Conservation (phyloP, 1,284 basidiomycete genomes). For the Papiliotrema terrestris region DNA sequence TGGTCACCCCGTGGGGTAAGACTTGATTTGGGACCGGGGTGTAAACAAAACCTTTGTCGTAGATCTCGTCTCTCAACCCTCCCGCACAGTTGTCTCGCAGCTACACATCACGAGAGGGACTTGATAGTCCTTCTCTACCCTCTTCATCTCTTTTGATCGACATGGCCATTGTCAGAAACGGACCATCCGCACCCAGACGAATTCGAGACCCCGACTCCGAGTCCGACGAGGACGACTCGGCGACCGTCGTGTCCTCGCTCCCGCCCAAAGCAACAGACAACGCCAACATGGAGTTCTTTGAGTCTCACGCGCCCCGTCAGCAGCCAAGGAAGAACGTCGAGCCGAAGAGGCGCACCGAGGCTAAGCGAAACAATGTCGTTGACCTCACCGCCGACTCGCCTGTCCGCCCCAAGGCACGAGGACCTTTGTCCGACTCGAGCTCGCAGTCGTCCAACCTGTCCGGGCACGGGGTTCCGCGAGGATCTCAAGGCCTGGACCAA, state of each 20-base stretch:
- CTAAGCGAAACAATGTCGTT: not conserved
- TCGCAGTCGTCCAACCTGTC: not conserved
- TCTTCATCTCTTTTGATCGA: no score
- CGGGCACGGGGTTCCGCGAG: not conserved
- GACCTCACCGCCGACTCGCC: not conserved
- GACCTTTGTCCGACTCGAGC: not conserved
- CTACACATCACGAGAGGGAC: no score
- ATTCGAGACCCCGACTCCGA: constrained; percentile 2
- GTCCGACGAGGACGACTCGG: not conserved
- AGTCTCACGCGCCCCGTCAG: not conserved
- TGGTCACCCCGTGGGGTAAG: no score
- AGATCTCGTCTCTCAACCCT: no score
- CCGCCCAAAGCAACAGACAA: not conserved
- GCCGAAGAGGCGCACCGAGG: not conserved
- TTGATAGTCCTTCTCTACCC: no score
- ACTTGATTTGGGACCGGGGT: no score
- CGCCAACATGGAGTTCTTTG: not conserved
- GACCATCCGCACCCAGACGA: no score
- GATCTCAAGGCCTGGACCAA: not conserved
- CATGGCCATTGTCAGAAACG: no score
- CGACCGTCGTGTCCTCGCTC: not conserved
- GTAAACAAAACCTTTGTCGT: no score
- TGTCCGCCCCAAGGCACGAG: no score
- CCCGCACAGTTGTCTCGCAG: no score
- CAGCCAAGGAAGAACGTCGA: not conserved